These are phyloP conservation scores for Dissoconium aciculare DNA, from an alignment of 2,329 filamentous ascomycete species.

Conservation along the genomic window DNA sequence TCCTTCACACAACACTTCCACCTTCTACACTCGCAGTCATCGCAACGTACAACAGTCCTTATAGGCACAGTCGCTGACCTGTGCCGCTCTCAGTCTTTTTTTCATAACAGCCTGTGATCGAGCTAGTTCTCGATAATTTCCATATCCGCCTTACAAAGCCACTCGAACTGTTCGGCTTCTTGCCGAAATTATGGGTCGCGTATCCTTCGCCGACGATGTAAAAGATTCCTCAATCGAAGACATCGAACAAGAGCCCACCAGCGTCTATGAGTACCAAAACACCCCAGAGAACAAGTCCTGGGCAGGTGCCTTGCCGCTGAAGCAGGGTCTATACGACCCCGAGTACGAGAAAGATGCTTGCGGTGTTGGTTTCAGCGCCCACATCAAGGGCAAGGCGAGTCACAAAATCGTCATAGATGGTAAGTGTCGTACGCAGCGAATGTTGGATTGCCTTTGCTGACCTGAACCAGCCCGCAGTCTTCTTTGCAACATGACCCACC, in stretches of 20 bases:
- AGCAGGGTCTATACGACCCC: constrained; percentile 97
- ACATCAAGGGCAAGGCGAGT: constrained; percentile 93
- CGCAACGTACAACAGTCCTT: too few relatives aligned
- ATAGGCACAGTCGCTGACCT: too few relatives aligned
- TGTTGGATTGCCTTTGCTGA: constrained; percentile 19
- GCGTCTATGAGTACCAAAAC: constrained; percentile 71
- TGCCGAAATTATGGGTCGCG: constrained; percentile 41
- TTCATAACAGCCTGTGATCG: too few relatives aligned
- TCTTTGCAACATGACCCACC: constrained; percentile 99
- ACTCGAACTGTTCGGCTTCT: constrained; percentile 29
- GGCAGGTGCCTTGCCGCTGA: constrained; percentile 89
- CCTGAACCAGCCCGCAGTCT: constrained; percentile 59
- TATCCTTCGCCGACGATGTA: constrained; percentile 38
- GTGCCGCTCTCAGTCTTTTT: too few relatives aligned
- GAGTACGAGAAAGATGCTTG: constrained; percentile 97
- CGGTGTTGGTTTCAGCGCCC: constrained; percentile 96
- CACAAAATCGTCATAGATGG: constrained; percentile 99
- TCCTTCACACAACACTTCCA: constrained; percentile 4
- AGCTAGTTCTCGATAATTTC: too few relatives aligned
- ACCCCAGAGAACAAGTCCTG: constrained; percentile 70
- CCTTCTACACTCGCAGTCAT: too few relatives aligned
- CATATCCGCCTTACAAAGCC: too few relatives aligned
- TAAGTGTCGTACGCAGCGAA: constrained; percentile 32
- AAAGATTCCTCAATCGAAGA: constrained; percentile 30
- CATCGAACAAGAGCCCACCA: constrained; percentile 41